Evolutionary conservation across 257 asterid genomes (phyloP), one percentile per base, ranked within the genome.

Genomic region (Eucommia ulmoides): DNA sequence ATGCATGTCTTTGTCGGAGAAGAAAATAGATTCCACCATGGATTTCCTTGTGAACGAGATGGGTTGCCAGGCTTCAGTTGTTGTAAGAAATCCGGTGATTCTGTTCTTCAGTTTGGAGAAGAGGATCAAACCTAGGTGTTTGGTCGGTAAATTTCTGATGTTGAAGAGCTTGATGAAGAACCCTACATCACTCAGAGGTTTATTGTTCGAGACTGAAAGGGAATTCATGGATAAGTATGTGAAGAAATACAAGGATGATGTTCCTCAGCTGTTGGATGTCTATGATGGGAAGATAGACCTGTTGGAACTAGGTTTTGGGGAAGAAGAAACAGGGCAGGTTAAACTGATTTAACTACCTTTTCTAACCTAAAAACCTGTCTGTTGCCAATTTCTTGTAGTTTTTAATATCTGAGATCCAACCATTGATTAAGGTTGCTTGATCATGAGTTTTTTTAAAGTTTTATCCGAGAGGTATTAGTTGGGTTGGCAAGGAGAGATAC

Each of bases 51-150:
- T 35, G 44, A 35, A 35, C 15, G 16, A 35, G 14, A 35, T 35
- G 44, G 44, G 44, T 10, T 35, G 44, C n/a, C 44, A 35, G 9
- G 5, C 44, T 17, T 2, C 16, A 1, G 44, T 3, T 2, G 16
- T 35, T 35, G 11, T 17, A 35, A 35, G 15, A 11, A 10, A 11
- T 17, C 44, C 44, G 16, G 11, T 15, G 44, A 17, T 35, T 35
- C 44, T 35, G 2, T 35, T 35, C 16, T 35, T 24, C 14, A 70
- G 29, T 49, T 1, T 65, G 65, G 63, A 70, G 63, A 49, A 33
- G 59, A 65, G 65, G 33, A 65, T 56, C 49, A 29, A 56, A n/a
- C 72, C 72, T 2, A 56, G 72, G 58, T 56, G 52, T 2, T 24
- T 58, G 19, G 50, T 50, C 12, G n/a, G 50, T 17, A 57, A 42